phyloP scores from a whole-genome alignment of 495 filamentous ascomycete species.

The Parathielavia hyrcaniae region DNA sequence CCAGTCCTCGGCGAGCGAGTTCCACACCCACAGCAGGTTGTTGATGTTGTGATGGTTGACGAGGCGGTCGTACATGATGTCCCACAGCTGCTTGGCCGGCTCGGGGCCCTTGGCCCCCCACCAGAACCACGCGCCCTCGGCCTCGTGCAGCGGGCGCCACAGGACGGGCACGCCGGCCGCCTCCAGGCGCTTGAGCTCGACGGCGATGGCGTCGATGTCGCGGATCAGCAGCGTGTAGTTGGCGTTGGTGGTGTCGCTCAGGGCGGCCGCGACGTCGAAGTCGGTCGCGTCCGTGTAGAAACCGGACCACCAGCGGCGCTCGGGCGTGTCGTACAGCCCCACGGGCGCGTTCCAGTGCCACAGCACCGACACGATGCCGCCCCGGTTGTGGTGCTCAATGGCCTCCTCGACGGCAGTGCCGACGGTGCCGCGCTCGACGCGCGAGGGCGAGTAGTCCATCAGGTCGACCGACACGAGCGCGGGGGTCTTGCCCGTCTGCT shows the following conservation, averaged over 20 bases:
- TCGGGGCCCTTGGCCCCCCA: slow-evolving; percentile 47
- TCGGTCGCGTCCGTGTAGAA: slow-evolving; percentile 45
- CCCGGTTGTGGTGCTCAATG: slow-evolving; percentile 35
- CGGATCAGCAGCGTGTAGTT: slow-evolving; percentile 45
- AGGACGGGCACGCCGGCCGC: slow-evolving; percentile 39
- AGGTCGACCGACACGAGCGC: slow-evolving; percentile 41
- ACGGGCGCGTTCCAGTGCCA: slow-evolving; percentile 45
- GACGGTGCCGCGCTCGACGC: slow-evolving; percentile 37
- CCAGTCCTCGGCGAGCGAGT: slow-evolving; percentile 41
- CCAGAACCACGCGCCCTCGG: slow-evolving; percentile 49
- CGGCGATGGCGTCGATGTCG: slow-evolving; percentile 47
- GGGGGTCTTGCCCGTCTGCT: slow-evolving; percentile 43
- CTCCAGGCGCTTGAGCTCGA: slow-evolving; percentile 39
- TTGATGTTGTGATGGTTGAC: slow-evolving; percentile 38
- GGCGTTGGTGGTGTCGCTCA: slow-evolving; percentile 33
- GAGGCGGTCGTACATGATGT: slow-evolving; percentile 39
- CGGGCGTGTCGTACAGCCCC: slow-evolving; percentile 36
- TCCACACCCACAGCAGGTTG: slow-evolving; percentile 49
- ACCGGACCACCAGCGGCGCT: slow-evolving; percentile 43
- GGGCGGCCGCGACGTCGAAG: slow-evolving; percentile 38
- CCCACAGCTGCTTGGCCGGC: slow-evolving; percentile 39
- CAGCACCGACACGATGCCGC: slow-evolving; percentile 42
- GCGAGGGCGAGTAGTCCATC: slow-evolving; percentile 44
- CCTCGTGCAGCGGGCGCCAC: slow-evolving; percentile 45
- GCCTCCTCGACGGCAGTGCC: slow-evolving; percentile 42